Evolutionary conservation across 176 grass and related monocot species (phyloP).

Genomic region (Urochloa ruziziensis): DNA sequence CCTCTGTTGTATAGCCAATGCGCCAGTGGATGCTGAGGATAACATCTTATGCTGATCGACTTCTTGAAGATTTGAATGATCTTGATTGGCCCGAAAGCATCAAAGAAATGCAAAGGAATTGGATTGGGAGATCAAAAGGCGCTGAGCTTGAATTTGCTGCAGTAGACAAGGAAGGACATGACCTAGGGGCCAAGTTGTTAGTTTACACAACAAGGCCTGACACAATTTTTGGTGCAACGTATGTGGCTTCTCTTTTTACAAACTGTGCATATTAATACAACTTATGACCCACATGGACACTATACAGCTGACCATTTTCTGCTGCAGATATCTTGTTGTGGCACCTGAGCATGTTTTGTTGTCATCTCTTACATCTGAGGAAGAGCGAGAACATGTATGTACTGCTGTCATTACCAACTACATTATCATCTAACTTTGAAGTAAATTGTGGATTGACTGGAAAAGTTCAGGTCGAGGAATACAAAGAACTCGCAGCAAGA

Average conservation of each 20-base stretch:
- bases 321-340: conserved; percentile 86
- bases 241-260: conserved; percentile 9
- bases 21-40: conserved; percentile 98
- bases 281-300: conserved; percentile 10
- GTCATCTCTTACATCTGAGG: conserved; percentile 68
- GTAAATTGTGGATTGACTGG: conserved; percentile 25
- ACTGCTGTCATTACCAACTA: conserved; percentile 32
- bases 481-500: conserved; percentile 64
- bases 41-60: conserved; percentile 89
- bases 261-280: neutral
- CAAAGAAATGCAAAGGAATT: conserved; percentile 98
- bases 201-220: conserved; percentile 96
- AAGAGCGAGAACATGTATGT: conserved; percentile 59
- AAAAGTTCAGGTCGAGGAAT: conserved; percentile 67
- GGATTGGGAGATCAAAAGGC: conserved; percentile 92
- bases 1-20: conserved; percentile 70
- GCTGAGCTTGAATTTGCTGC: conserved; percentile 78
- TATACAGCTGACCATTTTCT: conserved; percentile 3
- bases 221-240: conserved; percentile 96
- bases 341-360: conserved; percentile 78
- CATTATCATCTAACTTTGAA: neutral
- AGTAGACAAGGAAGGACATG: conserved; percentile 49
- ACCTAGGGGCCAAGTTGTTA: conserved; percentile 48
- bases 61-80: conserved; percentile 94
- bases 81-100: conserved; percentile 95